Base-by-base conservation (phyloP, 2,329 filamentous ascomycete species). In the Beauveria asiatica region DNA sequence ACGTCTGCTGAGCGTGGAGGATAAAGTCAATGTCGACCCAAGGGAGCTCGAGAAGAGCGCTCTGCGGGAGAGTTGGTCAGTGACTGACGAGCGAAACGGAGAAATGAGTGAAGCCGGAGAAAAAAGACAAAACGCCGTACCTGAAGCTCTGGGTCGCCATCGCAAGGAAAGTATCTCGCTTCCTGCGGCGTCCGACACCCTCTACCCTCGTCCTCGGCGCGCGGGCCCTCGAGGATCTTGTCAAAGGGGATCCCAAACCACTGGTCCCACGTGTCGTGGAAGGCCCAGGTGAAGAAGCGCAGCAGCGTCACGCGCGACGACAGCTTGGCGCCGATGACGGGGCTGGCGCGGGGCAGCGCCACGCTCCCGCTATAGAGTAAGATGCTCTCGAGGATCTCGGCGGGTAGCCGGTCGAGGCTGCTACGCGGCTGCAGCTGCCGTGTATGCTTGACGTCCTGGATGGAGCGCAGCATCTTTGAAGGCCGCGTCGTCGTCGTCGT, bases 311-410 rank as follows among this genome's bases (percentile, higher is more conserved):
- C 69, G 11, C 69, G 69, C 0, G 66, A 65, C 7, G 81, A 83
- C 16, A 85, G 74, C 49, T 76, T 72, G 27, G 69, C 67, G 25
- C 80, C 78, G 33, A 85, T 70, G 37, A 73, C 68, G 11, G 68
- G 75, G 56, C 74, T 78, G 53, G 75, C 72, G 5, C 70, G 73
- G 0, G 80, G 74, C 1, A 85, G 71, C 55, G 76, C 73, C 51
- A 80, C 62, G 63, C 81, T 83, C 62, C 70, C 67, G 53, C 80
- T 82, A 57, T 78, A 69, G 63, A 80, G 68, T 59, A 83, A 77
- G 52, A 85, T 82, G 37, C 63, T 72, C 66, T 83, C 80, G 13
- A 84, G 73, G 25, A 84, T 71, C 67, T 84, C 82, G 7, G 76
- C 67, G 0, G 82, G 82, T 9, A 84, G 69, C 33, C 65, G 66